Conservation (phyloP, 2,329 filamentous ascomycete species). For the Davidsoniella eucalypti region DNA sequence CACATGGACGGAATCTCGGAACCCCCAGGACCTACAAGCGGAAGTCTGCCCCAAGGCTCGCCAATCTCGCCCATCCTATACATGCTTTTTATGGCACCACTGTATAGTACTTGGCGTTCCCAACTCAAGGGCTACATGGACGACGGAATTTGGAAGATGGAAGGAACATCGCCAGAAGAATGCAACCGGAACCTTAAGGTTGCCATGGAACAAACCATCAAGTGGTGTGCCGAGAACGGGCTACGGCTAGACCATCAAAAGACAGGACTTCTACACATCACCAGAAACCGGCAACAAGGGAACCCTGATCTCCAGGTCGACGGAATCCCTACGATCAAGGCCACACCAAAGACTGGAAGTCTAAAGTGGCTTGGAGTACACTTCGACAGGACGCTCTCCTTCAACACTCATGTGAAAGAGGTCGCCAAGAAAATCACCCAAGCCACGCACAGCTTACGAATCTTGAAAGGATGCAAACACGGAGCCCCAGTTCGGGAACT, state of each 20-base stretch:
- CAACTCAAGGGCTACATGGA: not conserved
- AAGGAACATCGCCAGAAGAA: not conserved
- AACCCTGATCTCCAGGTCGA: not conserved
- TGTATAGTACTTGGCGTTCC: too few species aligned
- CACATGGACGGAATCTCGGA: too few species aligned
- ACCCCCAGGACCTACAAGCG: not conserved
- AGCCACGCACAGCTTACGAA: too few species aligned
- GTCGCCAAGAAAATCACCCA: too few species aligned
- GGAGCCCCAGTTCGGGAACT: too few species aligned
- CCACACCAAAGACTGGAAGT: not conserved
- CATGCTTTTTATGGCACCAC: too few species aligned
- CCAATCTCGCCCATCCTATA: too few species aligned
- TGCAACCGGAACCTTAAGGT: not conserved
- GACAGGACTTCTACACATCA: too few species aligned
- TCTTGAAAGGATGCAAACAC: too few species aligned
- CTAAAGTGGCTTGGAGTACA: not conserved
- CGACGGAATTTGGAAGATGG: not conserved
- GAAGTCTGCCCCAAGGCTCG: not conserved
- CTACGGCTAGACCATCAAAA: too few species aligned
- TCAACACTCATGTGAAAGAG: not conserved
- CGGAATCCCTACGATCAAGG: not conserved
- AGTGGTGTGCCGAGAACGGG: not conserved
- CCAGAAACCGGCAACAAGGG: not conserved
- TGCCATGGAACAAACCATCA: not conserved
- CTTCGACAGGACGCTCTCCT: not conserved